These are phyloP conservation scores for Leccinum longicurvipes DNA, from an alignment of 768 basidiomycete species.

Conservation along the genomic window DNA sequence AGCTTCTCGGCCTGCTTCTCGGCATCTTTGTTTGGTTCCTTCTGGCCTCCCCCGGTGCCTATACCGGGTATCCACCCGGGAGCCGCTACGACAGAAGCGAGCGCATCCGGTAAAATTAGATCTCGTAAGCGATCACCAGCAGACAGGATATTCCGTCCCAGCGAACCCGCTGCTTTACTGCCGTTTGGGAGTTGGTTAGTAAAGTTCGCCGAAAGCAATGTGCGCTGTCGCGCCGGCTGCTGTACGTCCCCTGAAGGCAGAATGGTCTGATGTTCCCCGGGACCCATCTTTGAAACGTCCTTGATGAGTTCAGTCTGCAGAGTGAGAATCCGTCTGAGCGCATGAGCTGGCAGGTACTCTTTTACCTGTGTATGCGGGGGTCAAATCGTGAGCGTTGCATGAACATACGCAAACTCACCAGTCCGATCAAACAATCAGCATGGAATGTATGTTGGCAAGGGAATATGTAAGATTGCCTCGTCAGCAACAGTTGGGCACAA, in stretches of 20 bases:
- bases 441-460: constrained; percentile 98
- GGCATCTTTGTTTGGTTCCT: constrained; percentile 43
- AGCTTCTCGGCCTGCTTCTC: constrained; percentile 68
- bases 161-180: constrained; percentile 58
- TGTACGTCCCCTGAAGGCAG: constrained; percentile 35
- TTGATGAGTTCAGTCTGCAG: constrained; percentile 84
- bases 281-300: constrained; percentile 33
- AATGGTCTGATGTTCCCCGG: constrained; percentile 33
- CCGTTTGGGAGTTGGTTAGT: constrained; percentile 57
- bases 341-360: constrained; percentile 80
- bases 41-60: constrained; percentile 44
- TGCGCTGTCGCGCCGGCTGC: constrained; percentile 54
- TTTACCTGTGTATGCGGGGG: constrained; percentile 66
- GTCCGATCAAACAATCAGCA: constrained; percentile 91
- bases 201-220: constrained; percentile 76
- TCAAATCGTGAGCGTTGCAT: neutral
- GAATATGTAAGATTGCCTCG: constrained; percentile 96
- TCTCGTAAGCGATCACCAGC: constrained; percentile 90
- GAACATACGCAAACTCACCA: constrained; percentile 54
- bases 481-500: constrained; percentile 73
- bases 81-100: constrained; percentile 78
- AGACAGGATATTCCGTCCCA: constrained; percentile 78
- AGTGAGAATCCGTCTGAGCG: constrained; percentile 79
- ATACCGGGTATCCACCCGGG: constrained; percentile 77
- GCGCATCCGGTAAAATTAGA: constrained; percentile 89